Conservation (phyloP, 495 filamentous ascomycete genomes). For the Aspergillus heteromorphus region DNA sequence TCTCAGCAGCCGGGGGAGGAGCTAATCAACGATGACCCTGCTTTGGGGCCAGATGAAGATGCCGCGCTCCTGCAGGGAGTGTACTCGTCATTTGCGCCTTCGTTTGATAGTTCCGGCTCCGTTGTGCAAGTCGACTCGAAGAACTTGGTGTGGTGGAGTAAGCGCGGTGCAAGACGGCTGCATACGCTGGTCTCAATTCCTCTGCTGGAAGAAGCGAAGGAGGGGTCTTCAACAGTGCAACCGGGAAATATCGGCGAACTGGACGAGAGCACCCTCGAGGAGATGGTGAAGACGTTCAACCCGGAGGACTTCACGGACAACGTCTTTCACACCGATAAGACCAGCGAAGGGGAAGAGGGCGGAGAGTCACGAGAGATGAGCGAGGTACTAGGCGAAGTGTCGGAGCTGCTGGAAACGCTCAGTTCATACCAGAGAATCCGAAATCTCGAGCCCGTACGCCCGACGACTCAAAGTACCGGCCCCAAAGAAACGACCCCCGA, state of each 20-base stretch:
- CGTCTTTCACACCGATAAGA: slow-evolving; percentile 37
- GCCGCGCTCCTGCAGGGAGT: slow-evolving; percentile 67
- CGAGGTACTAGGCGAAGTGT: slow-evolving; percentile 72
- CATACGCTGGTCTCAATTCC: slow-evolving; percentile 44
- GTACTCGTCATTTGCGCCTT: slow-evolving; percentile 85
- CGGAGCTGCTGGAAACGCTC: slow-evolving; percentile 77
- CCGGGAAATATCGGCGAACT: slow-evolving; percentile 40
- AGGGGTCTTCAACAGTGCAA: slow-evolving; percentile 34
- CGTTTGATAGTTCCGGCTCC: slow-evolving; percentile 70
- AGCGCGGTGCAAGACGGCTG: slow-evolving; percentile 59
- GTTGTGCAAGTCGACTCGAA: slow-evolving; percentile 66
- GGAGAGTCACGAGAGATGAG: slow-evolving; percentile 52
- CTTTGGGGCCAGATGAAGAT: slow-evolving; percentile 32
- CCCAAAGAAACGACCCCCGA: slow-evolving; percentile 30
- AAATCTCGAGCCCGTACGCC: slow-evolving; percentile 49
- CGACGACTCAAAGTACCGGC: slow-evolving; percentile 37
- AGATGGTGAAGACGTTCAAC: slow-evolving; percentile 46
- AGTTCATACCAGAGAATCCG: slow-evolving; percentile 83
- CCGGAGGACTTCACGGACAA: slow-evolving; percentile 32
- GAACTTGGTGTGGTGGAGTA: slow-evolving; percentile 82
- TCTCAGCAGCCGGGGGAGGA: slow-evolving; percentile 16
- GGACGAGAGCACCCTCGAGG: slow-evolving; percentile 44
- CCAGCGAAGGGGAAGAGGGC: slow-evolving; percentile 40
- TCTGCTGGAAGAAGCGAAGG: slow-evolving; percentile 35
- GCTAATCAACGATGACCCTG: slow-evolving; percentile 25